These are phyloP conservation scores for Leccinum pachyderme DNA, from an alignment of 1,284 basidiomycete genomes.

Conservation along the genomic window DNA sequence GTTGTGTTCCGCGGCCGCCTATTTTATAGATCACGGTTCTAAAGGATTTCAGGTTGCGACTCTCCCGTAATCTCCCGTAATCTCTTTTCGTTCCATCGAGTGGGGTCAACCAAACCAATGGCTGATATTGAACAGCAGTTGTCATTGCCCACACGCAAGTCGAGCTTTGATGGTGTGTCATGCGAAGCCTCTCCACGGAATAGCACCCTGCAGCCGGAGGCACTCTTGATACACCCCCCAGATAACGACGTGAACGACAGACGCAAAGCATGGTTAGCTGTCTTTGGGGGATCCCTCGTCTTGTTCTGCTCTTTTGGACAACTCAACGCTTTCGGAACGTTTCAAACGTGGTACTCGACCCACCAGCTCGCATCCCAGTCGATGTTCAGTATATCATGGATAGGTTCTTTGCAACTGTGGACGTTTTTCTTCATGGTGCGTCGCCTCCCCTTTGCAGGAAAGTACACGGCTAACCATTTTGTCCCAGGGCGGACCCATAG, in stretches of 20 bases:
- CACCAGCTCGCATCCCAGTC: constrained; percentile 36
- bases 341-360: constrained; percentile 44
- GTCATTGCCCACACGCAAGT: constrained; percentile 16
- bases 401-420: constrained; percentile 48
- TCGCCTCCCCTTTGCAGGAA: constrained; percentile 13
- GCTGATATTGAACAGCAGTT: constrained; percentile 30
- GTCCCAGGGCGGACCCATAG: constrained; percentile 48
- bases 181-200: constrained; percentile 19
- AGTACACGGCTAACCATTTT: constrained; percentile 5
- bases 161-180: constrained; percentile 24
- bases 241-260: constrained; percentile 6
- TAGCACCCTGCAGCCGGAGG: constrained; percentile 27
- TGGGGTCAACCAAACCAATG: constrained; percentile 20
- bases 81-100: constrained; percentile 5
- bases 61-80: constrained; percentile 13
- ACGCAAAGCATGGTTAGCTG: constrained; percentile 27
- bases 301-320: constrained; percentile 37
- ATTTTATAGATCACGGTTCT: constrained; percentile 29
- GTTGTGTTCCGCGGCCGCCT: constrained; percentile 11
- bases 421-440: constrained; percentile 44
- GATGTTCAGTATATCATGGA: constrained; percentile 45
- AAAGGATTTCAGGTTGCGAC: constrained; percentile 5
- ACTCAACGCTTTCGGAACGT: constrained; percentile 34
- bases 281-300: constrained; percentile 33
- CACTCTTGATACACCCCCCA: constrained; percentile 13